phyloP scores from a whole-genome alignment of 2,329 filamentous ascomycete species.

The Alternaria hordeiaustralica region DNA sequence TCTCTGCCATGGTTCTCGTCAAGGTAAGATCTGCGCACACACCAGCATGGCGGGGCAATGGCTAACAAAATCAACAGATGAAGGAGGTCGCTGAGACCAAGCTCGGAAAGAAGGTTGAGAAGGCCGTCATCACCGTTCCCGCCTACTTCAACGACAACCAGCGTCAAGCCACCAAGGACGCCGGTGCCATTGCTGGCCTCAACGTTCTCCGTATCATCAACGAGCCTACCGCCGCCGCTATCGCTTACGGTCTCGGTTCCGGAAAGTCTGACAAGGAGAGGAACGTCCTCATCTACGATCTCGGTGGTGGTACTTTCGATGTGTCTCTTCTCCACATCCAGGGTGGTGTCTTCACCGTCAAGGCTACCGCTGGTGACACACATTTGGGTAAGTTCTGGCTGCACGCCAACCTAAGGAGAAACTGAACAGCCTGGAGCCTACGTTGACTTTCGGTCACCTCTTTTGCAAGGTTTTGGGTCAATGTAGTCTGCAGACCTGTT shows the following conservation, averaged over 20 bases:
- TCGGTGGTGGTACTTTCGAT: conserved; percentile 99
- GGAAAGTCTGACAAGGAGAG: conserved; percentile 98
- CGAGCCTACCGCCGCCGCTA: conserved; percentile 97
- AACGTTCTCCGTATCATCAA: conserved; percentile 99
- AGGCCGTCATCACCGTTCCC: conserved; percentile 98
- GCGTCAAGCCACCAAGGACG: conserved; percentile 99
- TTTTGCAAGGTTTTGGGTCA: too few species aligned
- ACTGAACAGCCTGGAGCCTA: too few species aligned
- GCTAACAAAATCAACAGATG: conserved; percentile 69
- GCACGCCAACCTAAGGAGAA: too few species aligned
- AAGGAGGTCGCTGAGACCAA: conserved; percentile 99
- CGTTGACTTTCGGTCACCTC: too few species aligned
- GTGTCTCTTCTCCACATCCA: conserved; percentile 98
- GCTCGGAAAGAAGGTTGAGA: conserved; percentile 98
- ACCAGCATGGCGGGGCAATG: not conserved
- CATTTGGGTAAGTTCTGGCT: conserved; percentile 73
- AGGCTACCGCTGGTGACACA: conserved; percentile 96
- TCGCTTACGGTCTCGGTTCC: conserved; percentile 95
- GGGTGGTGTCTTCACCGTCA: conserved; percentile 98
- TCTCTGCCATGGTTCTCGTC: conserved; percentile 97
- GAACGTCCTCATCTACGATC: conserved; percentile 99
- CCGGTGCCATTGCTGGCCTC: conserved; percentile 94
- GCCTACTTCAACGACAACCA: conserved; percentile 99
- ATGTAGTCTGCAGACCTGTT: too few species aligned
- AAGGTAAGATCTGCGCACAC: conserved; percentile 68